Conservation (phyloP, 495 filamentous ascomycete genomes). For the Astrothelium subdiscretum region DNA sequence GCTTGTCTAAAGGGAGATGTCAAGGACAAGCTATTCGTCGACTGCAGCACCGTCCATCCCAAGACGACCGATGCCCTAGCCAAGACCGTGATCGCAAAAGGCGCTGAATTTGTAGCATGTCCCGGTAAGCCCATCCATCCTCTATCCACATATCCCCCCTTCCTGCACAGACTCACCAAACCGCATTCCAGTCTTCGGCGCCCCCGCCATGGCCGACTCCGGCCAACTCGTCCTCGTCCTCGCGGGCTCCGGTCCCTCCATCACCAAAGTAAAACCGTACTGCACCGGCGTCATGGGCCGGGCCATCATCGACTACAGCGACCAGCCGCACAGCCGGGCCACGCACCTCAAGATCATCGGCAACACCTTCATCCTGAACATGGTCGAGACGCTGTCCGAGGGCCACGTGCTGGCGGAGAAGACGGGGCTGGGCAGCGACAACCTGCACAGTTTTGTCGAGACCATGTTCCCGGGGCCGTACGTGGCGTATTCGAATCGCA, state of each 20-base stretch:
- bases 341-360: conserved; percentile 68
- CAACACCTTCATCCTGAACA: conserved; percentile 78
- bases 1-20: conserved; percentile 35
- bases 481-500: conserved; percentile 59
- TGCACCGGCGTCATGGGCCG: conserved; percentile 67
- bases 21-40: conserved; percentile 62
- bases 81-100: conserved; percentile 40
- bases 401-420: conserved; percentile 69
- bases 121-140: conserved; percentile 33
- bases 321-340: conserved; percentile 46
- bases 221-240: conserved; percentile 68
- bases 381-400: conserved; percentile 69
- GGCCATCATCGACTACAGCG: conserved; percentile 58
- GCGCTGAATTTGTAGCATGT: conserved; percentile 64
- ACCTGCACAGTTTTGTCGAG: conserved; percentile 57
- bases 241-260: conserved; percentile 49
- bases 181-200: conserved; percentile 54
- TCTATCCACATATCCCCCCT: not conserved
- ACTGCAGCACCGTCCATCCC: conserved; percentile 82
- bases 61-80: conserved; percentile 60
- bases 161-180: not conserved
- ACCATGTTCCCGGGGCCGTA: conserved; percentile 52
- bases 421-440: conserved; percentile 57
- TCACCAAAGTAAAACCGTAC: conserved; percentile 59
- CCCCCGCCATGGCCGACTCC: conserved; percentile 63